Conservation (phyloP, 1,284 basidiomycete species). For the Sanghuangporus baumii region DNA sequence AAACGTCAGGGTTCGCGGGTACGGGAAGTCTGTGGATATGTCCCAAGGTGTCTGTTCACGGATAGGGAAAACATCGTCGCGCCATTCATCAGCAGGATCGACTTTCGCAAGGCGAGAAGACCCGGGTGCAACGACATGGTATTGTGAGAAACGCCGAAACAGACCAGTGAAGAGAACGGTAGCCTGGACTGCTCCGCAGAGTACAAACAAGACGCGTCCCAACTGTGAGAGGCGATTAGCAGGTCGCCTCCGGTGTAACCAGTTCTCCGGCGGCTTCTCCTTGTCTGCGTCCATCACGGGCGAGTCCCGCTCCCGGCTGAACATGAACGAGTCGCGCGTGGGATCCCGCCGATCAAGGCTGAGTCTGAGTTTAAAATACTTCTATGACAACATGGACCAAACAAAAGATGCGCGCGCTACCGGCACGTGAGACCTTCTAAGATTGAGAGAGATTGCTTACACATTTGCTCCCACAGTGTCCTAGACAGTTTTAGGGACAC, state of each 20-base stretch:
- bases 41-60: constrained; percentile 64
- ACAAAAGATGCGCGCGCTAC: not conserved
- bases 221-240: not conserved
- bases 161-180: not conserved
- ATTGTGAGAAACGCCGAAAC: not conserved
- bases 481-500: constrained; percentile 1
- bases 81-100: constrained; percentile 38
- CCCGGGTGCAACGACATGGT: not conserved
- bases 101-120: not conserved
- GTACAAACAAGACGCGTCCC: constrained; percentile 1
- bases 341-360: not conserved
- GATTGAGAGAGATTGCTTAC: not conserved
- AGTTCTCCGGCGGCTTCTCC: not conserved
- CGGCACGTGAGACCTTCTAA: not conserved
- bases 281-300: not conserved
- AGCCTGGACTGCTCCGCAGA: not conserved
- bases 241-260: not conserved
- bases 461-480: not conserved
- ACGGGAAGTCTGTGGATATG: constrained; percentile 71
- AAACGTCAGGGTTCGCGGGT: constrained; percentile 57
- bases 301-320: not conserved
- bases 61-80: constrained; percentile 59
- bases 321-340: not conserved
- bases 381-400: not conserved
- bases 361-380: not conserved